These are phyloP conservation scores for Diphasiastrum complanatum DNA, from an alignment of 83 land plant species.

Conservation along the genomic window DNA sequence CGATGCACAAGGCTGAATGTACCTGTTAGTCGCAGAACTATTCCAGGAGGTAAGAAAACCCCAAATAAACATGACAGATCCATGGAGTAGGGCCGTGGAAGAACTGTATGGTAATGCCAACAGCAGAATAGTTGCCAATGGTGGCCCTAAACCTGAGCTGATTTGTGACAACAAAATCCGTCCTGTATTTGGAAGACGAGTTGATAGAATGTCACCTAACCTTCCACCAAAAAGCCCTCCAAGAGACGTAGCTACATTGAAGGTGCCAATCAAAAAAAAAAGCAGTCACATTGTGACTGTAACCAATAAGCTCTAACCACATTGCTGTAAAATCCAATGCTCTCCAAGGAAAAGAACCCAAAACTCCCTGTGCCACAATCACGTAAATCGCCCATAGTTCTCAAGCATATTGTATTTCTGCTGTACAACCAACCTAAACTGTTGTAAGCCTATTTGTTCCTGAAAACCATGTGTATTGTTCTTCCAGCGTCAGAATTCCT, in stretches of 20 bases:
- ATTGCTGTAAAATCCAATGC: constrained; percentile 68
- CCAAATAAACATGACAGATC: constrained; percentile 42
- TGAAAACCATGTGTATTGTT: too few species aligned
- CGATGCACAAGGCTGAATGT: too few species aligned
- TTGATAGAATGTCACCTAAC: constrained; percentile 57
- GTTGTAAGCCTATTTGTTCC: too few species aligned
- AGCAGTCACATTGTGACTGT: constrained; percentile 53
- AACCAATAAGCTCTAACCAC: constrained; percentile 80
- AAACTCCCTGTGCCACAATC: constrained; percentile 66
- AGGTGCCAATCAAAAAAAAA: constrained; percentile 38
- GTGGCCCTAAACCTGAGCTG: constrained; percentile 57
- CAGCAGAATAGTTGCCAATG: constrained; percentile 52
- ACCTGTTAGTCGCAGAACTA: constrained; percentile 72
- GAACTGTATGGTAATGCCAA: constrained; percentile 47
- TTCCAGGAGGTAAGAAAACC: constrained; percentile 73
- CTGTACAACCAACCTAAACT: too few species aligned
- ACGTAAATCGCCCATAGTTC: too few species aligned
- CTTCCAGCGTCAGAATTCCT: too few species aligned
- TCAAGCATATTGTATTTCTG: too few species aligned
- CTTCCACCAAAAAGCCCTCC: constrained; percentile 74
- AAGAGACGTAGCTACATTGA: constrained; percentile 43
- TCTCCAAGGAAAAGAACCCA: constrained; percentile 78
- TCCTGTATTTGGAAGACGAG: constrained; percentile 57
- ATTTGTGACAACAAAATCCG: constrained; percentile 66
- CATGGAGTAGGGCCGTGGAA: constrained; percentile 42